Conservation (phyloP, 2,329 filamentous ascomycete species). For the Penicillium nordicum region DNA sequence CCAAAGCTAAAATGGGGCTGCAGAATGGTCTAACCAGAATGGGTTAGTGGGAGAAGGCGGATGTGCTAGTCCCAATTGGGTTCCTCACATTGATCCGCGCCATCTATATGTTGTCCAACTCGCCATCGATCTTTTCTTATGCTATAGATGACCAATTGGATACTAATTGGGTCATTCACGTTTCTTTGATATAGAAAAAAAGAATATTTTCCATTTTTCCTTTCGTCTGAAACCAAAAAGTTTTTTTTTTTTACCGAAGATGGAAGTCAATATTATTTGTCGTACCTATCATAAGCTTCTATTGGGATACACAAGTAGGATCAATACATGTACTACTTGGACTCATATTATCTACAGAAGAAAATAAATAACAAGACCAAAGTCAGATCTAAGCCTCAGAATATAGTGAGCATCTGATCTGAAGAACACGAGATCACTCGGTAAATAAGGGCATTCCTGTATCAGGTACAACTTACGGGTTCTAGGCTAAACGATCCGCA, state of each 20-base stretch:
- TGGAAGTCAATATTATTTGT: not conserved
- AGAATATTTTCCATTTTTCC: too few relatives aligned
- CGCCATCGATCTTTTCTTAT: not conserved
- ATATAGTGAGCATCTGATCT: not conserved
- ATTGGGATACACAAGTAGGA: not conserved
- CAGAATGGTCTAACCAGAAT: slow-evolving; percentile 12
- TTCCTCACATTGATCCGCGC: slow-evolving; percentile 18
- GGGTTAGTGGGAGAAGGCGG: slow-evolving; percentile 23
- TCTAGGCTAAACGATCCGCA: not conserved
- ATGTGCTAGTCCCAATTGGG: slow-evolving; percentile 18
- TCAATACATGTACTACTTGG: not conserved
- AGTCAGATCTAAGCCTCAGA: not conserved
- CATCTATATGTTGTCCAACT: slow-evolving; percentile 11
- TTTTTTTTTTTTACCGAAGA: not conserved
- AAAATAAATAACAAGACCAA: not conserved
- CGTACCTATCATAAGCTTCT: not conserved
- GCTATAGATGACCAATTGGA: not conserved
- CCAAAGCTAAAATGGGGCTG: slow-evolving; percentile 36
- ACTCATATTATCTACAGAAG: not conserved
- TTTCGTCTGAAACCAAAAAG: not conserved
- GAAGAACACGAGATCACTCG: not conserved
- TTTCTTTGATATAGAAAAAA: too few relatives aligned
- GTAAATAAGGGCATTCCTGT: not conserved
- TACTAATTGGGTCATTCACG: not conserved
- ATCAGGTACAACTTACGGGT: slow-evolving; percentile 1